A percentile compares a stretch with the other conserved stretches of the same genome.
Conservation (phyloP, 305 asterid genomes). For the Plantago coronopus region DNA sequence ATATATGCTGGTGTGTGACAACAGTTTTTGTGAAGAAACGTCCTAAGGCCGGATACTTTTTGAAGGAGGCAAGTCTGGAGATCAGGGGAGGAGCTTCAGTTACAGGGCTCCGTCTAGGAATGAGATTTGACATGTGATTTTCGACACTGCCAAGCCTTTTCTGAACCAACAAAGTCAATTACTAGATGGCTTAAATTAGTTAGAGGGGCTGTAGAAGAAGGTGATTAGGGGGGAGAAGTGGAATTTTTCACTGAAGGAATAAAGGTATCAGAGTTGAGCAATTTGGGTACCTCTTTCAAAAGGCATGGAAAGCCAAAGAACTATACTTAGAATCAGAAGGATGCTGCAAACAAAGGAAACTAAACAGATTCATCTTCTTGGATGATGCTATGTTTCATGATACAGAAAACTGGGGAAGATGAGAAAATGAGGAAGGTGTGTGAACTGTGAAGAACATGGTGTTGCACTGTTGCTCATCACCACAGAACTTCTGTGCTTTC, state of each 20-base stretch:
- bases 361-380: not conserved
- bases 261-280: slow-evolving; percentile 28
- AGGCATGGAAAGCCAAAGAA: slow-evolving; percentile 20
- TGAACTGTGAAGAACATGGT: too few relatives aligned
- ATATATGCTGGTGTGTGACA: slow-evolving; percentile 32
- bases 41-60: slow-evolving; percentile 28
- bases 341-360: slow-evolving; percentile 30
- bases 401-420: not conserved
- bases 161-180: slow-evolving; percentile 45
- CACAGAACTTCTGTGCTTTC: too few relatives aligned
- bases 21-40: slow-evolving; percentile 21
- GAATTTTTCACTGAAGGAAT: slow-evolving; percentile 4
- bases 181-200: slow-evolving; percentile 36
- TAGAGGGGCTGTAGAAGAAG: not conserved
- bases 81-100: slow-evolving; percentile 47
- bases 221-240: not conserved
- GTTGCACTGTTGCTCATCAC: too few relatives aligned
- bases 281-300: slow-evolving; percentile 22
- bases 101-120: slow-evolving; percentile 33
- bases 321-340: slow-evolving; percentile 12
- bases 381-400: not conserved
- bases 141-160: slow-evolving; percentile 37
- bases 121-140: slow-evolving; percentile 34
- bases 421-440: not conserved
- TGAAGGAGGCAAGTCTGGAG: slow-evolving; percentile 41